Base-by-base conservation (phyloP, 164 flowering plant genomes). In the Vitis amurensis region DNA sequence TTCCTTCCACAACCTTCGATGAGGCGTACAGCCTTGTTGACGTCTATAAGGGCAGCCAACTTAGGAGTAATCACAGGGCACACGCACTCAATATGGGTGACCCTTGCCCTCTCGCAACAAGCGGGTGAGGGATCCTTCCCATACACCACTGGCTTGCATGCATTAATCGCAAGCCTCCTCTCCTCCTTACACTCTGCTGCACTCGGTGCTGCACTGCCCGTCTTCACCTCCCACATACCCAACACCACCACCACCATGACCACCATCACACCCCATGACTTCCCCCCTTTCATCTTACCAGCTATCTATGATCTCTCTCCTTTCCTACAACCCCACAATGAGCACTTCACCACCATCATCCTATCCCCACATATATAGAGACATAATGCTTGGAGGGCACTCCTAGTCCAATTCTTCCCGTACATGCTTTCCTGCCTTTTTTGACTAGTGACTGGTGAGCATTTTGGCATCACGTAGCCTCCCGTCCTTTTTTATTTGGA, bases 1-100 rank as follows among this genome's bases (percentile, higher is more conserved):
- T 19, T 68, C 51, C 84, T 66, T 17, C 86, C 84, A 37, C 86
- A 83, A 11, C 79, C 77, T 66, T 83, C 72, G 47, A 83, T 55
- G 64, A 80, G 70, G 3, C 60, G 61, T 0, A 78, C 59, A 56
- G 78, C 79, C 4, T 67, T 73, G 11, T 74, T 70, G 47, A 75
- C 12, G 29, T 78, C 78, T n/a, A 83, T 48, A 13, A 70, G 70
- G 8, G 82, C 72, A 2, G 76, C 81, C 69, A 83, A 4, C 30
- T 55, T 67, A 2, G 80, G 83, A 1, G 82, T 83, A 29, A 80
- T 17, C 0, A 19, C 51, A 14, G 83, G 78, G 67, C 86, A 80
- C 1, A 80, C 64, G n/a, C 84, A 80, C 64, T 78, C 82, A 4
- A 69, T 3, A 47, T 78, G 77, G 12, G 56, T 72, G n/a, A 70